Evolutionary conservation across 495 filamentous ascomycete genomes (phyloP), one percentile per base, ranked within the genome.

Genomic region (Daldinia loculata): DNA sequence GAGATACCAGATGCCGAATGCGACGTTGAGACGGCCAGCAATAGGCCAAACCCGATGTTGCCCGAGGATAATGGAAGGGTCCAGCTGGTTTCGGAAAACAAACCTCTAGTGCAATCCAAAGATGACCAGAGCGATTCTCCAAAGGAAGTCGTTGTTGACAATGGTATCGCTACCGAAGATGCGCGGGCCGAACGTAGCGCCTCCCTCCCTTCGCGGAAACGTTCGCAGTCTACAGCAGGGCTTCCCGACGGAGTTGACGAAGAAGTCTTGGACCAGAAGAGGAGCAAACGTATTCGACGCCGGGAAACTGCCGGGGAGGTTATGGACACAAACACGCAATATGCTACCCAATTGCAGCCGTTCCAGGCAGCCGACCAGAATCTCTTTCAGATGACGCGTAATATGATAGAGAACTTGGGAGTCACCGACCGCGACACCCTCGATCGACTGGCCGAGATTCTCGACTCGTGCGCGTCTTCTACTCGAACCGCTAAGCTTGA

Each of bases 221-320:
- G 89, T n/a, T 91, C 89, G 0, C 86, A 88, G 27, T 90, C 89
- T 30, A 80, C 82, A 27, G 89, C 89, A 11, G 89, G 88, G 0
- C 76, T 91, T 22, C 80, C 81, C 0, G 88, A 89, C 14, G 79
- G 76, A 1, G 78, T 60, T 11, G 85, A 87, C 24, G 86, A 88
- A 32, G 85, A 87, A 48, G 79, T 91, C 66, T 87, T 84, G 8
- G 87, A 89, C 4, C 85, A 91, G 51, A 88, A 90, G 72, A 88
- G 93, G 73, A 96, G 93, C 80, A 94, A 95, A 74, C 86, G 94
- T 53, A 93, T 92, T 29, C 87, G 92, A 67, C 90, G 92, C 29
- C 86, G 93, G 38, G 93, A 94, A 56, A 91, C 89, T 6, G 88
- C 88, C 64, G 92, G 92, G 5, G 92, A 92, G 24, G 85, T 79